Conservation (phyloP, 495 filamentous ascomycete species). For the Lasiosphaeriaceae sp. region DNA sequence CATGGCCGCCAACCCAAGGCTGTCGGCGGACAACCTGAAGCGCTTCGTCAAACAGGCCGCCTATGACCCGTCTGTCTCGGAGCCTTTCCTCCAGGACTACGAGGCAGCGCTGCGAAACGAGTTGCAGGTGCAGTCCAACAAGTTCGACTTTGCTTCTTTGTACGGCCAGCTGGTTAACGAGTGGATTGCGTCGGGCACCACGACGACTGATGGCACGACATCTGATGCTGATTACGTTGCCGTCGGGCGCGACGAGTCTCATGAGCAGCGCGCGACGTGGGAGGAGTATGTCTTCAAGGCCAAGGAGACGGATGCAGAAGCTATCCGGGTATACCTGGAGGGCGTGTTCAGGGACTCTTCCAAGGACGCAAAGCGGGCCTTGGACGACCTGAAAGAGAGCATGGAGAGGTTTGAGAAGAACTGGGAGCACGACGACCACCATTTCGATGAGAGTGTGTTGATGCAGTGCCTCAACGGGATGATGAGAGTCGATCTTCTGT, state of each 20-base stretch:
- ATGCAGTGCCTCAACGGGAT: slow-evolving; percentile 45
- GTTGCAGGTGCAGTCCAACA: slow-evolving; percentile 43
- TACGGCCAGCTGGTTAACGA: slow-evolving; percentile 60
- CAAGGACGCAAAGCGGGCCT: slow-evolving; percentile 17
- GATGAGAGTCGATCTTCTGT: slow-evolving; percentile 53
- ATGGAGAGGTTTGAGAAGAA: slow-evolving; percentile 9
- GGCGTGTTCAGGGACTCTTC: slow-evolving; percentile 41
- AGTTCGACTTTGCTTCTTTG: slow-evolving; percentile 56
- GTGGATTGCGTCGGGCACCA: slow-evolving; percentile 44
- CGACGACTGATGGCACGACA: slow-evolving; percentile 5
- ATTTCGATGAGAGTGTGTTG: slow-evolving; percentile 21
- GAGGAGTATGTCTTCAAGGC: slow-evolving; percentile 44
- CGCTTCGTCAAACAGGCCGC: slow-evolving; percentile 32
- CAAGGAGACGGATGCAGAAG: slow-evolving; percentile 31
- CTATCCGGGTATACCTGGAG: slow-evolving; percentile 47
- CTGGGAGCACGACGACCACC: slow-evolving; percentile 12
- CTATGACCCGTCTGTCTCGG: slow-evolving; percentile 32
- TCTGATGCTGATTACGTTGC: slow-evolving; percentile 4
- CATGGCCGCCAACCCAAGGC: slow-evolving; percentile 9
- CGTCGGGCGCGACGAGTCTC: slow-evolving; percentile 26
- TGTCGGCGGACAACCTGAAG: slow-evolving; percentile 19
- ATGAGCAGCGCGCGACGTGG: slow-evolving; percentile 52
- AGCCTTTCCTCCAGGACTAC: slow-evolving; percentile 31
- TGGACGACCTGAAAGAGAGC: neutral
- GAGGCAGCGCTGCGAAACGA: slow-evolving; percentile 36